phyloP scores from a whole-genome alignment of 768 basidiomycete species.

The Serendipita indica region DNA sequence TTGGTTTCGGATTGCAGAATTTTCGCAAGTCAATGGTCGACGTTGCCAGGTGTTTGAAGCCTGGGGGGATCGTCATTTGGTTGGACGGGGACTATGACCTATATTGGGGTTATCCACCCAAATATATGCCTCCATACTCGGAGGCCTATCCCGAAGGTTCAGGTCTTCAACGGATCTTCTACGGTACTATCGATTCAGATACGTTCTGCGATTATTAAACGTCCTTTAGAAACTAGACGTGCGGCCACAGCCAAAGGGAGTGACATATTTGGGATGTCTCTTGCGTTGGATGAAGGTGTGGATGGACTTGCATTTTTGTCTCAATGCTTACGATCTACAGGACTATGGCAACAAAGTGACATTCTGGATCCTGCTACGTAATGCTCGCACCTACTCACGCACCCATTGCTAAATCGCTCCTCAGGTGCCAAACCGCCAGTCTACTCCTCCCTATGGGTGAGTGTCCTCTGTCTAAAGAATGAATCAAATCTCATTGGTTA shows the following conservation, averaged over 20 bases:
- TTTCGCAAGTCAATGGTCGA: slow-evolving; percentile 1
- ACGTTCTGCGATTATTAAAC: neutral
- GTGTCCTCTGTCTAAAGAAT: neutral
- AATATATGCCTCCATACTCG: neutral
- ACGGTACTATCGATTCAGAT: neutral
- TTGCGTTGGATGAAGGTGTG: neutral
- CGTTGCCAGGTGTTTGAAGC: neutral
- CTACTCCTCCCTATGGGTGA: neutral
- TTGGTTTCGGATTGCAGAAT: neutral
- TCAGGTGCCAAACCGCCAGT: too few species aligned
- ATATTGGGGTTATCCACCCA: neutral
- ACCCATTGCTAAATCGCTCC: too few species aligned
- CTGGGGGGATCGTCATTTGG: slow-evolving; percentile 2
- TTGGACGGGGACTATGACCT: slow-evolving; percentile 4
- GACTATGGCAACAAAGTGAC: too few species aligned
- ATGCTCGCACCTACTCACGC: too few species aligned
- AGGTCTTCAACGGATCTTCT: neutral
- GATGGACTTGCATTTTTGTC: too few species aligned
- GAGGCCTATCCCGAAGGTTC: neutral
- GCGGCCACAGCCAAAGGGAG: neutral
- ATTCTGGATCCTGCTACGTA: too few species aligned
- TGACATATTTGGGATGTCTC: neutral
- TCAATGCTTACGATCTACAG: too few species aligned
- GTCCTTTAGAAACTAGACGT: neutral
- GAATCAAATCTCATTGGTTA: neutral